These are phyloP conservation scores for Populus davidiana DNA, from an alignment of 345 rosid species.

Conservation along the genomic window DNA sequence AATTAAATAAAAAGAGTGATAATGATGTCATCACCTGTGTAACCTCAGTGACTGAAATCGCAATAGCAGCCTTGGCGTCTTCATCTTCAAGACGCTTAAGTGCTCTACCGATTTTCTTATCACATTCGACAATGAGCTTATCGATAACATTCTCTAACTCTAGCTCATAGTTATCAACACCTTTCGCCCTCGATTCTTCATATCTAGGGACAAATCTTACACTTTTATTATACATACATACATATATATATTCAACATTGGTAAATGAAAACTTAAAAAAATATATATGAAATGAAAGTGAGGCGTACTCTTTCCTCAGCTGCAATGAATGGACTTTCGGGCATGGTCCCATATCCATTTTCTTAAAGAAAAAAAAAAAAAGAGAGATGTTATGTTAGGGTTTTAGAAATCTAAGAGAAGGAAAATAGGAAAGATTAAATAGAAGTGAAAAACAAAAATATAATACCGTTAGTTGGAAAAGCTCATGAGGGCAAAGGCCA, in stretches of 20 bases:
- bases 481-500: constrained; percentile 99
- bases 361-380: constrained; percentile 39
- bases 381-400: not conserved
- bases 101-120: constrained; percentile 92
- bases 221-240: not conserved
- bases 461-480: constrained; percentile 81
- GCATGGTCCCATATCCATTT: constrained; percentile 99
- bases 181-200: constrained; percentile 82
- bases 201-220: constrained; percentile 43
- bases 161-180: constrained; percentile 76
- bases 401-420: not conserved
- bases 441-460: not conserved
- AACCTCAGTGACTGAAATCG: constrained; percentile 94
- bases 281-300: not conserved
- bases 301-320: constrained; percentile 96
- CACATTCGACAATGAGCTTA: constrained; percentile 93
- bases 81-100: constrained; percentile 98
- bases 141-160: constrained; percentile 97
- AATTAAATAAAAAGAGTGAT: not conserved
- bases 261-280: no score
- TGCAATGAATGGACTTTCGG: constrained; percentile 97
- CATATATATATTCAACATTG: not conserved
- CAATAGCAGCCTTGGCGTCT: constrained; percentile 99
- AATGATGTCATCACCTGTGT: constrained; percentile 59
- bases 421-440: not conserved